Evolutionary conservation across 257 asterid genomes (phyloP).

Genomic region (Scutellaria barbata): DNA sequence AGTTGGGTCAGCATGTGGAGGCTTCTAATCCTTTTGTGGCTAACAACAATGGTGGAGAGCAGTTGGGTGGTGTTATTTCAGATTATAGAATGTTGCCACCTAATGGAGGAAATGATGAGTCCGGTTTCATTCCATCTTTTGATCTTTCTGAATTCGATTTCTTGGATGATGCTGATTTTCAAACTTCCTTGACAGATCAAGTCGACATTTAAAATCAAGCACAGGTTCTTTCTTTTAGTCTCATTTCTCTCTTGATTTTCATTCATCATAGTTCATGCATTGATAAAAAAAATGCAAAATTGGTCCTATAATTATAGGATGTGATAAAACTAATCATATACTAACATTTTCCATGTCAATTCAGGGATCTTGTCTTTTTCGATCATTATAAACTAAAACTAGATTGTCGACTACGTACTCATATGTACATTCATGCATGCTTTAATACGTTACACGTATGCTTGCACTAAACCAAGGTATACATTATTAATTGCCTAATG

Average conservation of each 20-base stretch:
- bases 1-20: slow-evolving; percentile 17
- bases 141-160: slow-evolving; percentile 33
- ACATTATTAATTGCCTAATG: too few species aligned
- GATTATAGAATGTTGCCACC: slow-evolving; percentile 8
- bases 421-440: too few species aligned
- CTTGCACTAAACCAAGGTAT: too few species aligned
- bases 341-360: too few species aligned
- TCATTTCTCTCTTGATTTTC: too few species aligned
- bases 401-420: too few species aligned
- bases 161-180: slow-evolving; percentile 12
- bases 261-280: too few species aligned
- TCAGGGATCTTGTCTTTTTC: too few species aligned
- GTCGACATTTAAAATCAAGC: slow-evolving; percentile 21
- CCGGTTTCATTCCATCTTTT: slow-evolving; percentile 13
- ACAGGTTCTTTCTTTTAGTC: slow-evolving; percentile 26
- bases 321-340: too few species aligned
- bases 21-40: not conserved
- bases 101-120: not conserved
- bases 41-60: not conserved
- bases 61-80: slow-evolving; percentile 19
- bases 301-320: too few species aligned
- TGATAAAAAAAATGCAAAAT: not conserved
- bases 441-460: too few species aligned
- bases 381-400: too few species aligned
- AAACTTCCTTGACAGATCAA: slow-evolving; percentile 31